A percentile compares a stretch with the other conserved stretches of the same genome.
These are phyloP conservation scores for Dujonia santamariae DNA, from an alignment of 1,139 yeast genomes.

Conservation along the genomic window DNA sequence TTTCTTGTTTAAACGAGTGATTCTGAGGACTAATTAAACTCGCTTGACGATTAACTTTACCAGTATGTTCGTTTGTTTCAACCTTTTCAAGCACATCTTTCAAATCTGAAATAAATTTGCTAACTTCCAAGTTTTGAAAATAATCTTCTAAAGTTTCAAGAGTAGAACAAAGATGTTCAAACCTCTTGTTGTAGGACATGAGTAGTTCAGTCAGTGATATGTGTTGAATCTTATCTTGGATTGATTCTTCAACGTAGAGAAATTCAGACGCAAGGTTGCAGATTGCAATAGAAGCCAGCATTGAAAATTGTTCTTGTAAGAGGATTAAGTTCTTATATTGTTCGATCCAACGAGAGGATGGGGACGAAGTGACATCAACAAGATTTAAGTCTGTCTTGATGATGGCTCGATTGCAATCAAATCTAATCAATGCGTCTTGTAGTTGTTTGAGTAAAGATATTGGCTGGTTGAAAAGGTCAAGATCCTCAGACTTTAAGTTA, in stretches of 20 bases:
- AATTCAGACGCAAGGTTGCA: conserved; percentile 7
- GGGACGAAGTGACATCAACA: background rate
- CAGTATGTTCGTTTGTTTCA: background rate
- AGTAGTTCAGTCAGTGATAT: background rate
- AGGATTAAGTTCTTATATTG: conserved; percentile 5
- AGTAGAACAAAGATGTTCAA: conserved; percentile 2
- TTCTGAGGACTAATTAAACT: background rate
- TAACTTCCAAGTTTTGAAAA: conserved; percentile 5
- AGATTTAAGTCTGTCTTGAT: conserved; percentile 5
- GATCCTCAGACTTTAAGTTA: background rate
- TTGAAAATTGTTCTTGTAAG: conserved; percentile 7
- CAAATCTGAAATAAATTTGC: conserved; percentile 5
- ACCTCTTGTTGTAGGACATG: background rate
- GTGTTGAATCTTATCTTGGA: background rate
- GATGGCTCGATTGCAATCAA: conserved; percentile 3
- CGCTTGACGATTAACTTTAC: background rate
- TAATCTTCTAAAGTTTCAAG: conserved; percentile 6
- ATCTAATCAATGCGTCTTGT: conserved; percentile 4
- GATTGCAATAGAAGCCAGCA: conserved; percentile 9
- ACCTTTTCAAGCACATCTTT: background rate
- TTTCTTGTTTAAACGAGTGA: conserved; percentile 1
- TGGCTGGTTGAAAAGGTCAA: background rate
- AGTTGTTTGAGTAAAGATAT: conserved; percentile 1
- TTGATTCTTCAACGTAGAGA: conserved; percentile 1
- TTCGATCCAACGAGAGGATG: conserved; percentile 1